Evolutionary conservation across 768 basidiomycete species (phyloP), one percentile per base, ranked within the genome.

Genomic region (Psilocybe cyanescens): DNA sequence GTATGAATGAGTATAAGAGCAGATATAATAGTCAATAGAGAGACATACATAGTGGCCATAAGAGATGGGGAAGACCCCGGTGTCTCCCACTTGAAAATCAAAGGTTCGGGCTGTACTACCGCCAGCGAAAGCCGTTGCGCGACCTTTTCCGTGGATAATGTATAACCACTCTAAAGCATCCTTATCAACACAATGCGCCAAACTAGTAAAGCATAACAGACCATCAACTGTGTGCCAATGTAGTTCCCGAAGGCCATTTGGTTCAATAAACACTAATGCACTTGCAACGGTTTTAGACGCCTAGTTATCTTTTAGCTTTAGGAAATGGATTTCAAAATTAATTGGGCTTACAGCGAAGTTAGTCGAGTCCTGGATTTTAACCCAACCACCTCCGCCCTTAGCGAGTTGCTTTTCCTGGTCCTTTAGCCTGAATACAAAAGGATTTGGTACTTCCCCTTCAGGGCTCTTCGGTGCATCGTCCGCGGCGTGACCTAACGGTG

Each of bases 171-270:
- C 49, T 50, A 28, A 3, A 30, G 3, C 14, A 31, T 11, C 14
- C 2, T 49, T 19, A 28, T 49, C 17, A 50, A 7, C 24, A 24
- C 16, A 9, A 28, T 50, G 49, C 8, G 29, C 5, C 6, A 31
- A 50, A 30, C 28, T 7, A 7, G 33, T 11, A 35, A 11, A 11
- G 11, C 33, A 7, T 7, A 35, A 49, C 48, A 17, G 19, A 49
- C 48, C 48, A 49, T 49, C 48, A 6, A 49, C 48, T 8, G 48
- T 49, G 24, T 49, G 48, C 48, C 48, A 49, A 49, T 49, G 48
- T 8, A 49, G 48, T 28, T 49, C 48, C 11, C 48, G n/a, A 19
- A 49, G 19, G 12, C 48, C 48, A 28, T 49, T 49, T 28, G 48
- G 48, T 28, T 49, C 48, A 12, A 49, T 49, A 28, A 49, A 49